phyloP scores from a whole-genome alignment of 768 basidiomycete species.

The Mycena olivaceomarginata region DNA sequence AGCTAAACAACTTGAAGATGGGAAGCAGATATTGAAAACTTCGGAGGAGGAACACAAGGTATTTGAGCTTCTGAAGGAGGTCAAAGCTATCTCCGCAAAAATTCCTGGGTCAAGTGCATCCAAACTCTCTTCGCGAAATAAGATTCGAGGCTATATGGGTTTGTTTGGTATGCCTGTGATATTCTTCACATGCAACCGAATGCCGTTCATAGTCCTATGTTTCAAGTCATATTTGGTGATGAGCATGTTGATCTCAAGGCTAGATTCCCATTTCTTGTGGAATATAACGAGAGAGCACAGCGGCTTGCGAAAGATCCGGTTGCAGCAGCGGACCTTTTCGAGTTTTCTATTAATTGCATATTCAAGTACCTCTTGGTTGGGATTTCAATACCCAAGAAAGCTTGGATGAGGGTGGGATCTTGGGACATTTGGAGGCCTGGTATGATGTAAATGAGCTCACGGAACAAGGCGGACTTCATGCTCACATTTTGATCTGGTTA shows the following conservation, averaged over 20 bases:
- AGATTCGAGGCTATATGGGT: not conserved
- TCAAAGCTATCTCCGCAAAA: not conserved
- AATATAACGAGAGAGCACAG: too few relatives aligned
- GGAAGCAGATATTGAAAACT: too few relatives aligned
- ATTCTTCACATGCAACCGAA: conserved; percentile 2
- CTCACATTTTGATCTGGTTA: not conserved
- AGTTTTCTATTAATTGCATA: too few relatives aligned
- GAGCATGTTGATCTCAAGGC: too few relatives aligned
- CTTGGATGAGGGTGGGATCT: not conserved
- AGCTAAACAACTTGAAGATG: too few relatives aligned
- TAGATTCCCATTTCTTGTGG: too few relatives aligned
- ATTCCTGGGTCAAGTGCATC: not conserved
- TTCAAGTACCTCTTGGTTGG: not conserved
- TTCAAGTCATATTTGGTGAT: too few relatives aligned
- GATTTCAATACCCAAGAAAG: not conserved
- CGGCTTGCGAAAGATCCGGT: too few relatives aligned
- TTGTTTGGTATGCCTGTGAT: conserved; percentile 2
- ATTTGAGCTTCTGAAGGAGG: not conserved
- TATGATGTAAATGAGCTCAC: conserved; percentile 1
- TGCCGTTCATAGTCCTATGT: not conserved
- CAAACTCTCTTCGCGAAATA: too few relatives aligned
- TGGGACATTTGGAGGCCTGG: not conserved
- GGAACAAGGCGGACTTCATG: too few relatives aligned
- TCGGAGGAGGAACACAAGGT: not conserved
- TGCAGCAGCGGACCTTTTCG: too few relatives aligned